Evolutionary conservation across 768 basidiomycete genomes (phyloP).

Genomic region (Tricholoma saponaceum): DNA sequence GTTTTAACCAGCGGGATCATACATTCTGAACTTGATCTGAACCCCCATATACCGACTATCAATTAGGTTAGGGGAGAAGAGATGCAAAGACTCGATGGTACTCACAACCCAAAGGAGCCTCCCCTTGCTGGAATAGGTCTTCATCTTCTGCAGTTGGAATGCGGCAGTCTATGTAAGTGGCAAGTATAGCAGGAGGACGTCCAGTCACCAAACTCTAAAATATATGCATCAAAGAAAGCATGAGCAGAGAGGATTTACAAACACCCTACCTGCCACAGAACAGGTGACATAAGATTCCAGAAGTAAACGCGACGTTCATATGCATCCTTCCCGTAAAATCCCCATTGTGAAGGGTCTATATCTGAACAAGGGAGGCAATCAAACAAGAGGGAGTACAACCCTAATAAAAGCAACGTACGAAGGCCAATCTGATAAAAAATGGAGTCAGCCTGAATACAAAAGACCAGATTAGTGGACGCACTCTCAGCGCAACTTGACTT

Average conservation of each 20-base stretch:
- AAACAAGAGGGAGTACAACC: neutral
- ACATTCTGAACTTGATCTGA: conserved; percentile 35
- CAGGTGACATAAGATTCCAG: conserved; percentile 46
- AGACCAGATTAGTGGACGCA: conserved; percentile 18
- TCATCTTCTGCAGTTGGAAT: conserved; percentile 46
- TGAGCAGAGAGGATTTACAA: neutral
- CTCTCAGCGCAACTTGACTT: conserved; percentile 43
- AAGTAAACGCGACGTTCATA: conserved; percentile 53
- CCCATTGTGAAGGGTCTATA: conserved; percentile 49
- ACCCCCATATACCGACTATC: conserved; percentile 47
- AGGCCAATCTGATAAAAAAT: conserved; percentile 34
- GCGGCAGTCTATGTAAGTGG: conserved; percentile 40
- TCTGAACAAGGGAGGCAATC: conserved; percentile 23
- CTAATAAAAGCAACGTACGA: conserved; percentile 26
- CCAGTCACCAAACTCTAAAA: conserved; percentile 43
- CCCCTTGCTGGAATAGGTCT: conserved; percentile 35
- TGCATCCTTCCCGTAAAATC: conserved; percentile 43
- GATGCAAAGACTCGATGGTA: conserved; percentile 3
- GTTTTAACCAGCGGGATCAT: conserved; percentile 38
- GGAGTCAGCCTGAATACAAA: conserved; percentile 1
- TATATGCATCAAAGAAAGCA: neutral
- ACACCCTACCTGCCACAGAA: conserved; percentile 46
- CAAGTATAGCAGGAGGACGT: conserved; percentile 41
- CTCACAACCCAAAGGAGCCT: conserved; percentile 43
- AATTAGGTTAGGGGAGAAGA: conserved; percentile 1